These are phyloP conservation scores for Salix exigua DNA, from an alignment of 345 rosid species.

Conservation along the genomic window DNA sequence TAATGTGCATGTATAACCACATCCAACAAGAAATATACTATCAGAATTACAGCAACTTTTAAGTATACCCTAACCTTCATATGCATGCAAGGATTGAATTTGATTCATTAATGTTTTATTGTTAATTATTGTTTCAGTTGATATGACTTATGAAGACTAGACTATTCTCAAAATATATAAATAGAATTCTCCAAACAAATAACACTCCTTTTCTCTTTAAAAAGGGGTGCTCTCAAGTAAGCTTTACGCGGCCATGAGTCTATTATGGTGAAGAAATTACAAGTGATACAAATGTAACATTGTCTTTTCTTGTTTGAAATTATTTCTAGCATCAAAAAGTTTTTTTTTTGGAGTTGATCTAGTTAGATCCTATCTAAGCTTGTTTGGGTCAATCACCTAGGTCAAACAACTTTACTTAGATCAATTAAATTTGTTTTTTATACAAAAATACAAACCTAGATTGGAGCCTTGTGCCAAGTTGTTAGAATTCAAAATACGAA, in stretches of 20 bases:
- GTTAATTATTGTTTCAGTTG: neutral
- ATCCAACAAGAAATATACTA: neutral
- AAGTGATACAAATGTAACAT: neutral
- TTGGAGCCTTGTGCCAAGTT: too few relatives aligned
- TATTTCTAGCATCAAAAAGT: too few relatives aligned
- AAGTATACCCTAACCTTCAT: neutral
- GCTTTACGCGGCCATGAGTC: neutral
- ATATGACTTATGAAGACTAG: neutral
- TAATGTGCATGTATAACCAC: neutral
- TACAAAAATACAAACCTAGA: too few relatives aligned
- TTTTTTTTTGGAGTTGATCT: too few relatives aligned
- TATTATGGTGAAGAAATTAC: too few relatives aligned
- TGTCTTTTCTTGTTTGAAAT: neutral
- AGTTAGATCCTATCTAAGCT: too few relatives aligned
- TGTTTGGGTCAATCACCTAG: too few relatives aligned
- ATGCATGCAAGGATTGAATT: neutral
- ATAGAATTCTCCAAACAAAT: neutral
- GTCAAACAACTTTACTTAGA: too few relatives aligned
- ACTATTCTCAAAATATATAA: neutral
- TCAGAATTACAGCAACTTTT: neutral
- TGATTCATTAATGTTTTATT: neutral
- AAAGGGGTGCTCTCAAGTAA: neutral
- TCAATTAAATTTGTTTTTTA: too few relatives aligned
- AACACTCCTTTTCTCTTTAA: neutral
- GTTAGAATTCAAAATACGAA: too few relatives aligned